phyloP scores from a whole-genome alignment of 495 filamentous ascomycete species.

The Tuber aestivum region DNA sequence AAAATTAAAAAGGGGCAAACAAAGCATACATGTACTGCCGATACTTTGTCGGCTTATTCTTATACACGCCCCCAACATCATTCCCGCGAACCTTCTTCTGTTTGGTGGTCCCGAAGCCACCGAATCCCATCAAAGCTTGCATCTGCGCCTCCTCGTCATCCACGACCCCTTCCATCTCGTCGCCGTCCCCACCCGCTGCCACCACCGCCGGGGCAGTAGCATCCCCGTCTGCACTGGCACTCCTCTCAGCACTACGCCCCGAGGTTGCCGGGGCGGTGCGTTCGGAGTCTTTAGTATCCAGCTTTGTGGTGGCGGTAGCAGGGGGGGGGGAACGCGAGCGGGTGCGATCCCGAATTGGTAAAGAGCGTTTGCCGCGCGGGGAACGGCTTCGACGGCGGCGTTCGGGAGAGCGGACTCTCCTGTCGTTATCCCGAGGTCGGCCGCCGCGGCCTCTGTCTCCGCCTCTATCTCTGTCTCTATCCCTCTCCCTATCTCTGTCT shows the following conservation, averaged over 20 bases:
- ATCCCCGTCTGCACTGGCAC: conserved; percentile 39
- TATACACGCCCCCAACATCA: conserved; percentile 72
- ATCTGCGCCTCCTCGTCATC: conserved; percentile 71
- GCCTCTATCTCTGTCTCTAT: conserved; percentile 37
- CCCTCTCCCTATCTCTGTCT: conserved; percentile 37
- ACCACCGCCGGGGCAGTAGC: conserved; percentile 49
- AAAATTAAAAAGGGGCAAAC: neutral
- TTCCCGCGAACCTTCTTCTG: conserved; percentile 87
- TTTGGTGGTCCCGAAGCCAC: conserved; percentile 78
- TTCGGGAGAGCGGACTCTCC: neutral
- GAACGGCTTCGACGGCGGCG: conserved; percentile 12
- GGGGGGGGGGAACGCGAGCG: conserved; percentile 41
- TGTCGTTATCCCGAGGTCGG: conserved; percentile 12
- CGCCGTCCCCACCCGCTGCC: conserved; percentile 48
- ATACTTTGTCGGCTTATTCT: conserved; percentile 94
- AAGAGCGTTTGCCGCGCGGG: conserved; percentile 45
- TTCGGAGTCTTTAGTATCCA: conserved; percentile 42
- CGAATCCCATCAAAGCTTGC: conserved; percentile 82
- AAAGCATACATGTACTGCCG: conserved; percentile 77
- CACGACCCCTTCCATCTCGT: conserved; percentile 39
- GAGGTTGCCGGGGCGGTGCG: neutral
- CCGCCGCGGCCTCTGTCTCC: conserved; percentile 24
- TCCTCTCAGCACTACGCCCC: conserved; percentile 43
- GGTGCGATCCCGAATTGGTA: conserved; percentile 36
- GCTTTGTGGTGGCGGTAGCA: conserved; percentile 39